Evolutionary conservation across 257 asterid species (phyloP).

Genomic region (Rehmannia glutinosa): DNA sequence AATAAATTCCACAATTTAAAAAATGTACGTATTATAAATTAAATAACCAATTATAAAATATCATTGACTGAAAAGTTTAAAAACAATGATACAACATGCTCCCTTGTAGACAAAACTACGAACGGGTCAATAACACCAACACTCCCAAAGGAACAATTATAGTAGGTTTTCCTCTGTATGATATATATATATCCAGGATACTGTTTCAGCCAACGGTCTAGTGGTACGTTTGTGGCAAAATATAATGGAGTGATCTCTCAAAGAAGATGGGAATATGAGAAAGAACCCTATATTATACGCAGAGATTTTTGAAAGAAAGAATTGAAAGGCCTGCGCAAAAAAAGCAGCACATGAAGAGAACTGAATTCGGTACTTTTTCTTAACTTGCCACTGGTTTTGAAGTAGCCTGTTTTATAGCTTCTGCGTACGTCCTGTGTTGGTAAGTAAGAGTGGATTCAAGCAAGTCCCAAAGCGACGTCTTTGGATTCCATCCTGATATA

Average conservation of each 20-base stretch:
- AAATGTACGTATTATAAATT: too few species aligned
- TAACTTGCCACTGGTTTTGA: constrained; percentile 54
- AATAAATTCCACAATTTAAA: background rate
- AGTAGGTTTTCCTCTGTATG: background rate
- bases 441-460: constrained; percentile 78
- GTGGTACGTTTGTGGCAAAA: background rate
- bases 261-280: background rate
- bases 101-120: background rate
- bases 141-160: background rate
- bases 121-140: background rate
- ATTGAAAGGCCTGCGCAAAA: constrained; percentile 13
- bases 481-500: constrained; percentile 64
- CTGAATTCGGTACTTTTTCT: background rate
- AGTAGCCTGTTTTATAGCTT: constrained; percentile 64
- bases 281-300: background rate
- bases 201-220: background rate
- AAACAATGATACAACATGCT: constrained; percentile 17
- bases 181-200: background rate
- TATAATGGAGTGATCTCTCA: constrained; percentile 4
- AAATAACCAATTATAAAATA: background rate
- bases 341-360: constrained; percentile 5
- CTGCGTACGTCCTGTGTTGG: constrained; percentile 68
- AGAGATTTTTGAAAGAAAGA: constrained; percentile 9
- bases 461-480: constrained; percentile 78
- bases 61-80: background rate